These are phyloP conservation scores for Floccularia luteovirens DNA, from an alignment of 768 basidiomycete species.

Conservation along the genomic window DNA sequence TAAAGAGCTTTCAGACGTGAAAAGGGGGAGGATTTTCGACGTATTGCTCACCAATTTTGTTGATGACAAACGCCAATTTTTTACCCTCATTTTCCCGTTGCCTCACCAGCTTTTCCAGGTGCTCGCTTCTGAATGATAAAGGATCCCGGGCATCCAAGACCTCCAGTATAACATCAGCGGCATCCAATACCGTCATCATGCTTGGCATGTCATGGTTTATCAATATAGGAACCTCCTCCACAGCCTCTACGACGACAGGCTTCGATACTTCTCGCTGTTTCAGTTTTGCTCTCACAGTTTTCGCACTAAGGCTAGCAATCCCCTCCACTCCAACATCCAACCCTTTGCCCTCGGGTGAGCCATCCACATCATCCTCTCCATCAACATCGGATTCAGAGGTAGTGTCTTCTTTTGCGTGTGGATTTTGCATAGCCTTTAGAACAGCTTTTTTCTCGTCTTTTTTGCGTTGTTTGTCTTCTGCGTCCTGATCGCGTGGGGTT, in stretches of 20 bases:
- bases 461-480: conserved; percentile 66
- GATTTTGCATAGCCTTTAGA: neutral
- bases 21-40: conserved; percentile 16
- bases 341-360: conserved; percentile 11
- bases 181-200: conserved; percentile 60
- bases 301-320: conserved; percentile 38
- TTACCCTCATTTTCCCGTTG: conserved; percentile 31
- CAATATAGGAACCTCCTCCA: conserved; percentile 53
- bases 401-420: conserved; percentile 11
- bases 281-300: conserved; percentile 25
- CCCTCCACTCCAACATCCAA: conserved; percentile 45
- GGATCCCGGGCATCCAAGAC: conserved; percentile 87
- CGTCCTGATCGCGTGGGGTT: conserved; percentile 39
- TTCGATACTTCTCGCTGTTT: conserved; percentile 17
- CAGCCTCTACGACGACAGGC: conserved; percentile 27
- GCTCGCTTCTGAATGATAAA: conserved; percentile 53
- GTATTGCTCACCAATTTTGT: conserved; percentile 79
- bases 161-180: conserved; percentile 72
- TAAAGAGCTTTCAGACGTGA: conserved; percentile 2
- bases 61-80: conserved; percentile 60
- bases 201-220: conserved; percentile 57
- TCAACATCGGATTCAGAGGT: conserved; percentile 12
- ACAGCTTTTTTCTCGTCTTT: conserved; percentile 57
- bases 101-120: conserved; percentile 48
- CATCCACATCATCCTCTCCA: conserved; percentile 18